Base-by-base conservation (phyloP, 441 rosid species). In the Arabidopsis hybrid region DNA sequence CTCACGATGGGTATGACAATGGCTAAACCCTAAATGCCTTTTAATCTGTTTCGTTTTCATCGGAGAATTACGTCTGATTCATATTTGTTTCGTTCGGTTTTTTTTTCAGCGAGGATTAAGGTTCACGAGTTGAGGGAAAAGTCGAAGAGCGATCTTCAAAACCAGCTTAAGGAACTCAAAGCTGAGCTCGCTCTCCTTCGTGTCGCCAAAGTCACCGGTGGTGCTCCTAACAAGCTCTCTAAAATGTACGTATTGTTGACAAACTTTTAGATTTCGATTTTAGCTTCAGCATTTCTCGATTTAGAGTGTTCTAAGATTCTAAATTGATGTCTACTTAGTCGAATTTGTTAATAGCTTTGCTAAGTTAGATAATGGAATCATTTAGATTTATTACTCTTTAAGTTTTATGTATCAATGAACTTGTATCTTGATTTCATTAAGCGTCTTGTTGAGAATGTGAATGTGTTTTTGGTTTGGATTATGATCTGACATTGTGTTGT, bases 131-230 rank as follows among this genome's bases (percentile, higher is more conserved):
- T 93, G 72, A 86, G 99, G 71, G 89, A 89, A 76, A 95, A 92
- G 74, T 71, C 95, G 53, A 95, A 91, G 90, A 38, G 65, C 6
- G 99, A 95, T 21, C 85, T 92, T 7, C 83, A 86, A 87, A 79
- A 43, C 67, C 98, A 95, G 78, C 69, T 90, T 78, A 91, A 87
- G 81, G 96, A 92, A 13, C 87, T 87, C 14, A 89, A 85, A 67
- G 88, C 93, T 9, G 98, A 95, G 85, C 89, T 95, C 12, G 87
- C 99, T 16, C 93, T 87, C 65, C 98, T 95, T 67, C 98, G 98
- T 45, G 98, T 92, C 42, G 98, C 98, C 2, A 91, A 95, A 83
- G 99, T 95, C 79, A 92, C 99, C 46, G 98, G 98, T 2, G 99
- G 99, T 42, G 97, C 99, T 13, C 93, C 96, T 4, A 88, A 92